Percentiles rank a stretch among this genome's conserved stretches.
Evolutionary conservation across 2,329 filamentous ascomycete species (phyloP).

Genomic region (Beauveria varroae): DNA sequence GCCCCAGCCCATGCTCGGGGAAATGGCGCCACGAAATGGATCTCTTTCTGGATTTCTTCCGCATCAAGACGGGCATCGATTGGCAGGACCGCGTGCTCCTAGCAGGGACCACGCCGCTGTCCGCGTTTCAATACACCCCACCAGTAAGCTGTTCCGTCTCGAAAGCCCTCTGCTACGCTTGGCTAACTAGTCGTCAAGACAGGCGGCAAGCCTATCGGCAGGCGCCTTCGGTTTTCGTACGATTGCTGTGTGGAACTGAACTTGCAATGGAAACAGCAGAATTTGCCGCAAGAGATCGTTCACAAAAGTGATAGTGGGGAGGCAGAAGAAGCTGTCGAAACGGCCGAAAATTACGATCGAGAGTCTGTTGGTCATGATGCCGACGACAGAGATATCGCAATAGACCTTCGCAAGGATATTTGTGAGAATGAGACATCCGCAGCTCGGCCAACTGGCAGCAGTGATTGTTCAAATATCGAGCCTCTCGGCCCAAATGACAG

Average conservation of each 20-base stretch:
- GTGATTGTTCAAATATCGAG: neutral
- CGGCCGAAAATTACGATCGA: neutral
- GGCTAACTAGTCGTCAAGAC: neutral
- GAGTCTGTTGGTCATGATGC: neutral
- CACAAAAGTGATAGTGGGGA: neutral
- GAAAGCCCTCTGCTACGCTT: neutral
- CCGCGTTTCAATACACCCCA: conserved; percentile 37
- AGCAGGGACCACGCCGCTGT: conserved; percentile 23
- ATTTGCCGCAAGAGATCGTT: neutral
- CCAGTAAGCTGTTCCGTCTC: conserved; percentile 30
- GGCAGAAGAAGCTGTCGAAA: neutral
- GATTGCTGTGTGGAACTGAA: conserved; percentile 29
- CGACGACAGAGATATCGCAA: neutral
- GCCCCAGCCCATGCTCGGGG: conserved; percentile 30
- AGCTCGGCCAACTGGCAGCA: neutral
- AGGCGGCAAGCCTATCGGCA: conserved; percentile 31
- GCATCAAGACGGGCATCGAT: conserved; percentile 44
- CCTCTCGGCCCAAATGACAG: neutral
- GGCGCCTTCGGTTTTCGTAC: conserved; percentile 24
- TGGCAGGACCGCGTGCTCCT: conserved; percentile 49
- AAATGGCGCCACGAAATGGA: conserved; percentile 36
- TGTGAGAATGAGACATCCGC: neutral
- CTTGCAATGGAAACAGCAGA: conserved; percentile 18
- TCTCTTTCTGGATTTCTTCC: conserved; percentile 51
- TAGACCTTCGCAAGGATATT: neutral